These are phyloP conservation scores for Podospora conica DNA, from an alignment of 495 filamentous ascomycete genomes.

Conservation along the genomic window DNA sequence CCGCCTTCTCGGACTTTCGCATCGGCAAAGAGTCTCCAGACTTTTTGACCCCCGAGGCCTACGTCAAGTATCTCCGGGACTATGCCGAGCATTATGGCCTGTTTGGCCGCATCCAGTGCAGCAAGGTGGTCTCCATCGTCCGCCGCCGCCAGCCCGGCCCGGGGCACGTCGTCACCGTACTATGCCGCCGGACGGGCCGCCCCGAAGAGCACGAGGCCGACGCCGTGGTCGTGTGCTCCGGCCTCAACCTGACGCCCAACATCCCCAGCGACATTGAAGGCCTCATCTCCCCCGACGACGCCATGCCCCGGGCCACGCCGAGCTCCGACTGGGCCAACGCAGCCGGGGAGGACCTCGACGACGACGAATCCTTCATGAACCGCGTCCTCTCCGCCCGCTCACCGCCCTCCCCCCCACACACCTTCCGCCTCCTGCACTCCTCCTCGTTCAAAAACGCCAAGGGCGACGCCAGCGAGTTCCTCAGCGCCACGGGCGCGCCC, in stretches of 20 bases:
- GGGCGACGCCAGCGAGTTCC: slow-evolving; percentile 20
- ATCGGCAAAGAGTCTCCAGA: slow-evolving; percentile 19
- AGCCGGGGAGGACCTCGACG: neutral
- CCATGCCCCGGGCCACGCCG: neutral
- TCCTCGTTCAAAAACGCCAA: slow-evolving; percentile 29
- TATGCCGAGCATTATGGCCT: slow-evolving; percentile 4
- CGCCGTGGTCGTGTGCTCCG: slow-evolving; percentile 33
- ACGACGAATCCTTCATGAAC: neutral
- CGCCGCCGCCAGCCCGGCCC: neutral
- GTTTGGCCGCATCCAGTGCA: slow-evolving; percentile 1
- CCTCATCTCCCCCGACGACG: neutral
- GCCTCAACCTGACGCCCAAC: slow-evolving; percentile 30
- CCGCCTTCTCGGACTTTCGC: slow-evolving; percentile 31
- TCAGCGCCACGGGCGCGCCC: slow-evolving; percentile 1
- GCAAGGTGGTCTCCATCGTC: neutral
- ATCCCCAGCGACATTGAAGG: slow-evolving; percentile 16
- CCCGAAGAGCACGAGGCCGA: slow-evolving; percentile 22
- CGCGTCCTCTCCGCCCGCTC: neutral
- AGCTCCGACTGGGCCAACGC: neutral
- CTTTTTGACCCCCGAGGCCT: slow-evolving; percentile 23
- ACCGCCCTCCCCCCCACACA: neutral
- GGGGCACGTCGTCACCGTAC: slow-evolving; percentile 20
- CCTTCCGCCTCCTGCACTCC: slow-evolving; percentile 28
- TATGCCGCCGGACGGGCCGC: neutral
- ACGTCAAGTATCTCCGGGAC: slow-evolving; percentile 22